Base-by-base conservation (phyloP, 805 yeast species). In the Wickerhamiella occidentalis region DNA sequence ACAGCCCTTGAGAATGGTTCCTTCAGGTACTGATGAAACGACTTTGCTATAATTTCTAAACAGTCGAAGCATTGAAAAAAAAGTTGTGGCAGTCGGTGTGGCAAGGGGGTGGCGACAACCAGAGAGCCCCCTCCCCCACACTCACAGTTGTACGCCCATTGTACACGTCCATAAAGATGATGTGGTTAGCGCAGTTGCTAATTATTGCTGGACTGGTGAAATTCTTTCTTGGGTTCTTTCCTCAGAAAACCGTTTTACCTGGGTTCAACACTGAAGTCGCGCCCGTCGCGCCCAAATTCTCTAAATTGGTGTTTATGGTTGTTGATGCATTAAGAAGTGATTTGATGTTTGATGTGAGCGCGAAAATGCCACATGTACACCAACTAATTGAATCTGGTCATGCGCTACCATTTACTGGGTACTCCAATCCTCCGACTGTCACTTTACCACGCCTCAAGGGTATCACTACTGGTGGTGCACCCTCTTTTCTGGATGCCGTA, bases 241-340 rank as follows among this genome's bases (percentile, higher is more conserved):
- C 98, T 0, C 79, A 85, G n/a, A 88, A 90, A 61, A 79, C 77
- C 0, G 78, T 82, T 0, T 68, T 85, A 17, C 75, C 80, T 1
- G 95, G 95, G 3, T 53, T 57, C 28, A 45, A 54, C 35, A 12
- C 49, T 13, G 45, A 26, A 11, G 35, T 19, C 9, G 57, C 49
- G 50, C 56, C 7, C 37, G 60, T 54, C 6, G 62, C 61, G 1
- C 54, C 78, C 0, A 72, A 72, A 51, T 90, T 85, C 59, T 74
- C 78, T 45, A 80, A 78, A 56, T 64, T 87, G 18, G 77, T 92
- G 0, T 63, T 92, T 19, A 79, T 92, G 77, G 90, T 92, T 1
- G 82, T 92, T 8, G 99, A 92, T 66, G 98, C 98, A 1, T 68
- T 92, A 69, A 68, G 99, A 55, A 73, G 92, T 17, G 99, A 92